A percentile compares a stretch with the other conserved stretches of the same genome.
phyloP scores from a whole-genome alignment of 208 protist genomes.

The Naegleria gruberi region DNA sequence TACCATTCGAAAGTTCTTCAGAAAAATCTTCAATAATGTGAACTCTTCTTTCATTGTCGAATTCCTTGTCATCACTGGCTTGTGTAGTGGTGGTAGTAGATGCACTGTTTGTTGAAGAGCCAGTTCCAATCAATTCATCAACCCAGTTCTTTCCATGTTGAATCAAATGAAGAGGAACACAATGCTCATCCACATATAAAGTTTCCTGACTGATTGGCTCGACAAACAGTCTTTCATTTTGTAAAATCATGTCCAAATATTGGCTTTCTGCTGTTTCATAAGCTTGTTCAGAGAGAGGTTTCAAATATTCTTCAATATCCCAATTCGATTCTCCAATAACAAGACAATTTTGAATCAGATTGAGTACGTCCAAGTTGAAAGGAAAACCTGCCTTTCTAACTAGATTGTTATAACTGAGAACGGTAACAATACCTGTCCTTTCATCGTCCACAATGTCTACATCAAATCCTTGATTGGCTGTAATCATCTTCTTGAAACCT shows the following conservation, averaged over 20 bases:
- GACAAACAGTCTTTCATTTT: constrained; percentile 8
- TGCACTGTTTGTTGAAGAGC: neutral
- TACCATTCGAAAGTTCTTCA: neutral
- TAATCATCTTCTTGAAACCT: constrained; percentile 13
- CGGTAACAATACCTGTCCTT: neutral
- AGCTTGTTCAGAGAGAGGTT: neutral
- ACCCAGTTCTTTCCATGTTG: neutral
- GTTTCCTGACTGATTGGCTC: constrained; percentile 16
- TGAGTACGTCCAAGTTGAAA: neutral
- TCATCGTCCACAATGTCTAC: neutral
- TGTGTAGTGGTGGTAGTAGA: neutral
- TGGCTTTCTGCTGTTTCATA: neutral
- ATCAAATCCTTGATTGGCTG: neutral
- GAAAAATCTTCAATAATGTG: neutral
- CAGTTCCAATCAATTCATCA: neutral
- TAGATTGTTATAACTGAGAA: neutral
- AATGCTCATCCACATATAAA: constrained; percentile 1
- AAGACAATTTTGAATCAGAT: neutral
- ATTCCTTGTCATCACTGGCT: neutral
- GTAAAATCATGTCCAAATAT: neutral
- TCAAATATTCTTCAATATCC: neutral
- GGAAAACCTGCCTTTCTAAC: neutral
- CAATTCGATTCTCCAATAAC: neutral
- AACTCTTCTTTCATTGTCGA: neutral
- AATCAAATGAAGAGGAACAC: neutral